Evolutionary conservation across 2,329 filamentous ascomycete genomes (phyloP), one percentile per base, ranked within the genome.

Genomic region (Dothistroma septosporum): DNA sequence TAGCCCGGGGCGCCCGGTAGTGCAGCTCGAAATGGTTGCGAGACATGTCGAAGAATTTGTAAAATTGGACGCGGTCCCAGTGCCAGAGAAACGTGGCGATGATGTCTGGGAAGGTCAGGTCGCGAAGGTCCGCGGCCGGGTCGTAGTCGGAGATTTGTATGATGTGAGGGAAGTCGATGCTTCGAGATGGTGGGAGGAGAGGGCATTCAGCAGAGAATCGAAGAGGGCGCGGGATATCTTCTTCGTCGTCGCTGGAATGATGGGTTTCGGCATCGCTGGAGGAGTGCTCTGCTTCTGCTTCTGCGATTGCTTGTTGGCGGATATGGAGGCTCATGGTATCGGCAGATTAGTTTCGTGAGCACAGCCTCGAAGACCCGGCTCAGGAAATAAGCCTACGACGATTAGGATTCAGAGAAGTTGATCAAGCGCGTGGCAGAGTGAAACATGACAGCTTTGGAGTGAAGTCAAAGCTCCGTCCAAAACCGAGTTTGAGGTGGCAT

Each of bases 51-150:
- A 58, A 58, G 56, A 58, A 58, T 22, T 37, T 24, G 49, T 53
- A 41, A 3, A 58, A 58, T 7, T 58, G 56, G 4, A 35, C 37
- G 4, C 44, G 47, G 22, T 58, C 49, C 47, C 56, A 58, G 21
- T 53, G 53, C 56, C 56, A 58, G 14, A 58, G 32, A 32, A 58
- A 58, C 2, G 56, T 58, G 14, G 56, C 56, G 6, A 53, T 32
- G 14, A 48, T 48, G 35, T 58, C 56, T 5, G 47, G 31, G 14
- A 37, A 32, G 6, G 3, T 35, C 2, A 58, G 22, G 8, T 46
- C 31, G 28, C 33, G 14, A n/a, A 12, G 19, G 28, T 58, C 56
- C 1, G 56, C 35, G n/a, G 22, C 46, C n/a, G 44, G 22, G 28
- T 58, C 33, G 56, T 24, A 58, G 19, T 47, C 48, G 28, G 8